These are phyloP conservation scores for Hymenoscyphus occultus DNA, from an alignment of 2,329 filamentous ascomycete species.

Conservation along the genomic window DNA sequence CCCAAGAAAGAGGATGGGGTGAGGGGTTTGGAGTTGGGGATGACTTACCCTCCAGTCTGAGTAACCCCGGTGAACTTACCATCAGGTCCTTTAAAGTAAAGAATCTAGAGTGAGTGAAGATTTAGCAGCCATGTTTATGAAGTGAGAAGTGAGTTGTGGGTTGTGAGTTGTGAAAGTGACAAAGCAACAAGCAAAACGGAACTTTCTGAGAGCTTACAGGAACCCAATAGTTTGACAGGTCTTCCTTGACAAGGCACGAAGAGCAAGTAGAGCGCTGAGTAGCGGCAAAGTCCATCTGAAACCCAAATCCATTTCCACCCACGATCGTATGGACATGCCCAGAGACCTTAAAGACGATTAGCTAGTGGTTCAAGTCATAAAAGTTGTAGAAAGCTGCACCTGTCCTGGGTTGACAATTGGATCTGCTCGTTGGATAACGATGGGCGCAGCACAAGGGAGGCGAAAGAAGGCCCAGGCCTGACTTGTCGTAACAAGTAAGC, in stretches of 20 bases:
- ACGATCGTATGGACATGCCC: conserved; percentile 60
- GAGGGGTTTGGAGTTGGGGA: too few species aligned
- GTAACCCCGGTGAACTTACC: conserved; percentile 50
- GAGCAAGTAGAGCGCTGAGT: conserved; percentile 57
- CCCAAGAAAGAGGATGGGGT: too few species aligned
- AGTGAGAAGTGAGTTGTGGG: not conserved
- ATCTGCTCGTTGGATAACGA: conserved; percentile 53
- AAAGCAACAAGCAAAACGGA: not conserved
- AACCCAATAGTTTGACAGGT: conserved; percentile 67
- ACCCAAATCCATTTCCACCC: conserved; percentile 60
- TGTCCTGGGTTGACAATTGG: conserved; percentile 55
- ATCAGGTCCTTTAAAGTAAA: conserved; percentile 53
- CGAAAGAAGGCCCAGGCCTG: conserved; percentile 46
- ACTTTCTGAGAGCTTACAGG: conserved; percentile 40
- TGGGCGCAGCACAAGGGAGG: conserved; percentile 37
- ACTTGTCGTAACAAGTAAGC: conserved; percentile 5
- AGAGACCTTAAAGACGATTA: conserved; percentile 38
- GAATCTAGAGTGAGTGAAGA: conserved; percentile 31
- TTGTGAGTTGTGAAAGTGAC: not conserved
- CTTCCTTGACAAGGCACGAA: conserved; percentile 58
- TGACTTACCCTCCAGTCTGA: conserved; percentile 42
- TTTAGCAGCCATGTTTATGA: not conserved
- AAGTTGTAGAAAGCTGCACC: conserved; percentile 29
- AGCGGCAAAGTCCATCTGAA: conserved; percentile 50
- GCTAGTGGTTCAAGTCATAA: too few species aligned